phyloP scores from a whole-genome alignment of 2,329 filamentous ascomycete species.

The Hyphodiscus sp. region DNA sequence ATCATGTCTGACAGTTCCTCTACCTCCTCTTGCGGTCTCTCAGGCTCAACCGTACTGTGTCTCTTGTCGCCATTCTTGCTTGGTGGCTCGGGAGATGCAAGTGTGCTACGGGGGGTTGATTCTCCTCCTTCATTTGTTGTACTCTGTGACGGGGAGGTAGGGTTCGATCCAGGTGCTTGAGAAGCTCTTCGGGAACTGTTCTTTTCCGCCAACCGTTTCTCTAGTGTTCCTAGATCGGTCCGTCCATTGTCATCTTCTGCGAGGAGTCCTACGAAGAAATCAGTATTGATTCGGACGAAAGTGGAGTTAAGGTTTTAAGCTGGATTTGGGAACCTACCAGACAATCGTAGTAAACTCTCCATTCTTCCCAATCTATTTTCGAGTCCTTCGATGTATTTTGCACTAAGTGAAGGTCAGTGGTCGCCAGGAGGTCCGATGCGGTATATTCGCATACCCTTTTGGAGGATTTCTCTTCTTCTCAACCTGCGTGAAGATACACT shows the following conservation, averaged over 20 bases:
- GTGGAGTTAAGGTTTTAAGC: not conserved
- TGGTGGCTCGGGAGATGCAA: constrained; percentile 42
- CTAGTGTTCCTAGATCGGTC: constrained; percentile 81
- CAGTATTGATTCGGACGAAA: constrained; percentile 11
- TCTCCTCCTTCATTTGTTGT: constrained; percentile 35
- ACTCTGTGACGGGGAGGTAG: constrained; percentile 35
- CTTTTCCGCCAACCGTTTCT: constrained; percentile 64
- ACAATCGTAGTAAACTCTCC: constrained; percentile 84
- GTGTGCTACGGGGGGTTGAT: constrained; percentile 38
- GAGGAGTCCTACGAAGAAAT: constrained; percentile 55
- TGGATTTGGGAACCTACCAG: constrained; percentile 43
- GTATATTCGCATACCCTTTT: constrained; percentile 64
- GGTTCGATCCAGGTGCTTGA: constrained; percentile 22
- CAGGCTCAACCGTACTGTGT: constrained; percentile 32
- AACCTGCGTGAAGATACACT: constrained; percentile 94
- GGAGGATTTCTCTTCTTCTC: constrained; percentile 98
- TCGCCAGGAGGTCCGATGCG: not conserved
- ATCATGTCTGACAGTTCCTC: constrained; percentile 95
- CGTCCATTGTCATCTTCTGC: constrained; percentile 79
- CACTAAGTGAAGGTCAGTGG: constrained; percentile 44
- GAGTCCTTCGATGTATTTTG: constrained; percentile 95
- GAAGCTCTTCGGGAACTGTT: constrained; percentile 29
- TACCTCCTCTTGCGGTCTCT: constrained; percentile 61
- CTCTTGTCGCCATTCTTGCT: constrained; percentile 20
- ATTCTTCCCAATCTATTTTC: constrained; percentile 94